Percentiles rank a stretch among this genome's conserved stretches.
These are phyloP conservation scores for Backusella psychrophila DNA, from an alignment of 192 early-diverging fungal genomes.

Conservation along the genomic window DNA sequence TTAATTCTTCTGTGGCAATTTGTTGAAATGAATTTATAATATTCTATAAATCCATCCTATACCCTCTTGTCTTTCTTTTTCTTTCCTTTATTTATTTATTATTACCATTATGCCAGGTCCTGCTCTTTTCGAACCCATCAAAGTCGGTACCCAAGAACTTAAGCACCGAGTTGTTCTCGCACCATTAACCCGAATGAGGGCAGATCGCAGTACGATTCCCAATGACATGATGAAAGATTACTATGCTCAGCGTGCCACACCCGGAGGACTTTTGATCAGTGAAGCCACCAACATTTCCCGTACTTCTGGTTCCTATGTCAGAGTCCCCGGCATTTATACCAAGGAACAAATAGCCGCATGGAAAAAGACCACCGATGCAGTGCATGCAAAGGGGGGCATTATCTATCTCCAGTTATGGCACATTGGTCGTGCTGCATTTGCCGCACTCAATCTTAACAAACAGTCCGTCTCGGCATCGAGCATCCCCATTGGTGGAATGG, in stretches of 20 bases:
- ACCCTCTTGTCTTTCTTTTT: neutral
- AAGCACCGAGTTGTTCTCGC: conserved; percentile 25
- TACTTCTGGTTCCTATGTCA: conserved; percentile 4
- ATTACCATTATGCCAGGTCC: neutral
- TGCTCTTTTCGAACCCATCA: conserved; percentile 14
- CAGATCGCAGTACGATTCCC: neutral
- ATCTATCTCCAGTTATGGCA: conserved; percentile 61
- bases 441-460: neutral
- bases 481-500: conserved; percentile 1
- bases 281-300: conserved; percentile 9
- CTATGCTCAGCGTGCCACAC: neutral
- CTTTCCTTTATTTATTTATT: neutral
- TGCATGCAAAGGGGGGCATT: conserved; percentile 53
- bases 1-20: neutral
- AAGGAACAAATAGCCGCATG: conserved; percentile 43
- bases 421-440: conserved; percentile 7
- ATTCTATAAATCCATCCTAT: too few species aligned
- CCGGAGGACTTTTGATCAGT: conserved; percentile 9
- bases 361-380: conserved; percentile 51
- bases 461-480: conserved; percentile 15
- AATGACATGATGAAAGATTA: neutral
- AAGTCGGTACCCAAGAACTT: neutral
- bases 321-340: conserved; percentile 35
- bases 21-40: neutral
- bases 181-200: conserved; percentile 14